A percentile compares a stretch with the other conserved stretches of the same genome.
Conservation (phyloP, 2,329 filamentous ascomycete species). For the Aspergillus proliferans region DNA sequence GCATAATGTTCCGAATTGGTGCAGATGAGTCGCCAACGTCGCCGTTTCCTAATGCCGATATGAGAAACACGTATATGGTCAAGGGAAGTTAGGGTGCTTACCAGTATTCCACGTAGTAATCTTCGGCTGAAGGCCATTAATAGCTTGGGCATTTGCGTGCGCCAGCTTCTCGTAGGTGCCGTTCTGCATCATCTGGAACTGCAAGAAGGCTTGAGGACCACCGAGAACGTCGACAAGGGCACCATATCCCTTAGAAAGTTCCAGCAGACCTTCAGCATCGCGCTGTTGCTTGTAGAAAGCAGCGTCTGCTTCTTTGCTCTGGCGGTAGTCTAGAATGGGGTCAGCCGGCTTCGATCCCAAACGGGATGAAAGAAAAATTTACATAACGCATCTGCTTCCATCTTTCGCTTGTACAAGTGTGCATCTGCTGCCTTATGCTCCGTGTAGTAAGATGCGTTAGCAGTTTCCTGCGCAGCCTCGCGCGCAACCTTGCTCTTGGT, state of each 20-base stretch:
- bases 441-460: slow-evolving; percentile 46
- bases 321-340: slow-evolving; percentile 17
- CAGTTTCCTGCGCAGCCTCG: slow-evolving; percentile 39
- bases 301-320: slow-evolving; percentile 33
- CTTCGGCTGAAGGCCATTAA: slow-evolving; percentile 76
- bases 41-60: slow-evolving; percentile 29
- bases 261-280: slow-evolving; percentile 68
- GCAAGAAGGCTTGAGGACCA: slow-evolving; percentile 69
- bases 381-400: slow-evolving; percentile 36
- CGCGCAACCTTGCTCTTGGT: slow-evolving; percentile 60
- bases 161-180: slow-evolving; percentile 72
- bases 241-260: slow-evolving; percentile 75
- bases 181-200: slow-evolving; percentile 83
- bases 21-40: slow-evolving; percentile 51
- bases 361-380: slow-evolving; percentile 5
- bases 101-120: slow-evolving; percentile 88
- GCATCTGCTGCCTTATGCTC: slow-evolving; percentile 51
- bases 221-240: slow-evolving; percentile 67
- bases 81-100: slow-evolving; percentile 3
- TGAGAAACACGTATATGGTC: not conserved
- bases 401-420: slow-evolving; percentile 31
- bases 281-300: slow-evolving; percentile 52
- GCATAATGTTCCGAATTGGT: slow-evolving; percentile 74
- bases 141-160: slow-evolving; percentile 67
- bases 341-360: slow-evolving; percentile 1